phyloP scores from a whole-genome alignment of 1,139 yeast genomes.

The Geotrichum aggregatum region DNA sequence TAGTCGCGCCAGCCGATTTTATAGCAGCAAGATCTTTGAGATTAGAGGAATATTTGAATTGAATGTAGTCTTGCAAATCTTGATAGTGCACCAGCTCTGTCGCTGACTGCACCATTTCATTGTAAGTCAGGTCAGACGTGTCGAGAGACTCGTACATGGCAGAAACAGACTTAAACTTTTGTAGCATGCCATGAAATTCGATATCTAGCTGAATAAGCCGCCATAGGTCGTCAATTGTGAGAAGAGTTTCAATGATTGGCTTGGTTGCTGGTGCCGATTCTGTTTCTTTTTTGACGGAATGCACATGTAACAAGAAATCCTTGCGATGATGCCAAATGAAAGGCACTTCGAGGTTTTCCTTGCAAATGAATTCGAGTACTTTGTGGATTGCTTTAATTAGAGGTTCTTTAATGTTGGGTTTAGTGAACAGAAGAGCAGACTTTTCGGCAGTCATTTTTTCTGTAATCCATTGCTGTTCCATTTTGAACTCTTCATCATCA shows the following conservation, averaged over 20 bases:
- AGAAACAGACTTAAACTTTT: constrained; percentile 58
- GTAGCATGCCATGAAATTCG: constrained; percentile 81
- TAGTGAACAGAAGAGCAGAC: constrained; percentile 25
- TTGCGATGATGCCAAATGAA: constrained; percentile 94
- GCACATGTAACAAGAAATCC: constrained; percentile 60
- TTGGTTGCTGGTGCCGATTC: constrained; percentile 41
- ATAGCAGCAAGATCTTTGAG: constrained; percentile 46
- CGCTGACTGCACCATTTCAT: constrained; percentile 52
- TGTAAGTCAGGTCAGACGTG: constrained; percentile 58
- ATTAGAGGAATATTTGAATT: constrained; percentile 73
- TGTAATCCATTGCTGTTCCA: constrained; percentile 77
- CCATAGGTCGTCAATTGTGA: constrained; percentile 73
- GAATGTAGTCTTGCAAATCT: constrained; percentile 79
- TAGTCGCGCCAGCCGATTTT: constrained; percentile 29
- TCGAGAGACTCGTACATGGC: constrained; percentile 54
- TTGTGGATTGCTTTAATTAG: constrained; percentile 68
- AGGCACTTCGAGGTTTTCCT: constrained; percentile 87
- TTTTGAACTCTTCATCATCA: constrained; percentile 60
- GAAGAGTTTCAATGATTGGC: constrained; percentile 43
- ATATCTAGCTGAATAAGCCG: constrained; percentile 79
- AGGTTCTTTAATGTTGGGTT: constrained; percentile 51
- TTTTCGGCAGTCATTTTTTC: constrained; percentile 36
- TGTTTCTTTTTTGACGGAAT: constrained; percentile 39
- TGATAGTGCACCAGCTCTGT: constrained; percentile 74
- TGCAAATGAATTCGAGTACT: constrained; percentile 72